A percentile compares a stretch with the other conserved stretches of the same genome.
phyloP scores from a whole-genome alignment of 345 rosid species.

The Adansonia digitata region DNA sequence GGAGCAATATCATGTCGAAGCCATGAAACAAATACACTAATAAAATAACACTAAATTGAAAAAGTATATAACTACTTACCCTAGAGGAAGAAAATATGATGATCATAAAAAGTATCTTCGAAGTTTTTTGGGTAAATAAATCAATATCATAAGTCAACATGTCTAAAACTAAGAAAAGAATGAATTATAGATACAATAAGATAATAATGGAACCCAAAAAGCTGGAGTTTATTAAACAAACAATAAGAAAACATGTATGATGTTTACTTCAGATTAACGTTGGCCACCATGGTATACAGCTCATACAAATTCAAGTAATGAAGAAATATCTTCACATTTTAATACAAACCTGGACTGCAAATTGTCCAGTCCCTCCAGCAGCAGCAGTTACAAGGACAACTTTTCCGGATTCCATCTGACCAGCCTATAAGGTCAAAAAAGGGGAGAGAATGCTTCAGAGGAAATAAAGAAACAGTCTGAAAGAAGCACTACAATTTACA shows the following conservation, averaged over 20 bases:
- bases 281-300: not conserved
- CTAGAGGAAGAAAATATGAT: not conserved
- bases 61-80: not conserved
- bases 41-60: not conserved
- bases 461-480: not conserved
- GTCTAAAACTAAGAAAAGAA: not conserved
- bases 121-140: not conserved
- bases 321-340: conserved; percentile 1
- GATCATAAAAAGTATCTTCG: not conserved
- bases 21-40: not conserved
- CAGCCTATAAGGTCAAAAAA: conserved; percentile 45
- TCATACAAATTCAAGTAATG: not conserved
- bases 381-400: conserved; percentile 93
- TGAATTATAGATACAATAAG: not conserved
- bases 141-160: not conserved
- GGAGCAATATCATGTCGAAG: not conserved
- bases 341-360: conserved; percentile 82
- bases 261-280: not conserved
- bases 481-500: not conserved
- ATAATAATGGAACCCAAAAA: not conserved
- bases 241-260: not conserved
- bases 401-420: conserved; percentile 78
- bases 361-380: conserved; percentile 98
- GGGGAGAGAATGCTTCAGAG: conserved; percentile 1
- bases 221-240: not conserved